Conservation (phyloP, 2,329 filamentous ascomycete species). For the Ceratocystis huliohia region DNA sequence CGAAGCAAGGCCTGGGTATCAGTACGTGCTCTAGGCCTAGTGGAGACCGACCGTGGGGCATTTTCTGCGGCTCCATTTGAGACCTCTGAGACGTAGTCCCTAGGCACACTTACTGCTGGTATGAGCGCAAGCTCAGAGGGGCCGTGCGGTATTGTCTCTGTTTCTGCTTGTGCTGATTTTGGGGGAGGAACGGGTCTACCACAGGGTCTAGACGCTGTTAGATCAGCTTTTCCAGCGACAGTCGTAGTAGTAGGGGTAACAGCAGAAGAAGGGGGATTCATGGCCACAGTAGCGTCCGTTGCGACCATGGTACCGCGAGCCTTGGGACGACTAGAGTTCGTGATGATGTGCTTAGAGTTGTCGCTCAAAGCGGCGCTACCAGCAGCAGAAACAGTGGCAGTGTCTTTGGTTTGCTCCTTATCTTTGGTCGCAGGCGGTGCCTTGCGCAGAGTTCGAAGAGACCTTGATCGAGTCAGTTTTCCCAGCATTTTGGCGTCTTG, state of each 20-base stretch:
- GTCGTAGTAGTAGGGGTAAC: neutral
- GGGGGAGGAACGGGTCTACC: neutral
- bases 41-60: neutral
- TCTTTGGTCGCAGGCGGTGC: constrained; percentile 3
- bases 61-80: neutral
- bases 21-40: constrained; percentile 1
- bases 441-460: constrained; percentile 17
- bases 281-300: neutral
- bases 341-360: neutral
- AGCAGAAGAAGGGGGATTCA: neutral
- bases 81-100: neutral
- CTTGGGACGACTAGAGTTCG: neutral
- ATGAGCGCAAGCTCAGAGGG: constrained; percentile 9
- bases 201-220: neutral
- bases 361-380: neutral
- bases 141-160: constrained; percentile 20
- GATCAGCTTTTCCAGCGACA: neutral
- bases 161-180: constrained; percentile 12
- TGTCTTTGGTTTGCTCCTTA: neutral
- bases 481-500: constrained; percentile 13
- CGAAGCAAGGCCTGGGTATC: constrained; percentile 5
- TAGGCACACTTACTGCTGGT: neutral
- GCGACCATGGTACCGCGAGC: neutral
- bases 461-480: constrained; percentile 19
- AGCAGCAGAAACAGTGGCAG: too few species aligned